Percentiles rank a stretch among this genome's conserved stretches.
phyloP scores from a whole-genome alignment of 495 filamentous ascomycete genomes.

The Aspergillus sclerotiicarbonarius region DNA sequence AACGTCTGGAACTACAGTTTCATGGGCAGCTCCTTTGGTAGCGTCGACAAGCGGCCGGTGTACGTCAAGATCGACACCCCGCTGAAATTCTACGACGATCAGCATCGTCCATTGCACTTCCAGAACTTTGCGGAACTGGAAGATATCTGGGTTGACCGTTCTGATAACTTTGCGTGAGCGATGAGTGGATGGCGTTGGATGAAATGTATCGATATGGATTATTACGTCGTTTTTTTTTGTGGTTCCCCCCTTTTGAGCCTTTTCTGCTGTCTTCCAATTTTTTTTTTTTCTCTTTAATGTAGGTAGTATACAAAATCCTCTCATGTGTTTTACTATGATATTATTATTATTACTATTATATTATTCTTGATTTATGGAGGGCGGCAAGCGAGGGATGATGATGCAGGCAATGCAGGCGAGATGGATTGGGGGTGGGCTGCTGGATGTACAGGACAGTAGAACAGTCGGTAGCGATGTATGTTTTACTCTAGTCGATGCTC shows the following conservation, averaged over 20 bases:
- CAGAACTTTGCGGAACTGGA: conserved; percentile 89
- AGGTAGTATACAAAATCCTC: background rate
- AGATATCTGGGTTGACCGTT: conserved; percentile 83
- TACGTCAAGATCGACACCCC: conserved; percentile 94
- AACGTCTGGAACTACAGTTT: conserved; percentile 98
- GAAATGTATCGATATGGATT: conserved; percentile 17
- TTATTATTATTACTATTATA: background rate
- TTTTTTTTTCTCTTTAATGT: conserved; percentile 4
- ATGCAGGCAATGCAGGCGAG: background rate
- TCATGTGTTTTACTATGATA: background rate
- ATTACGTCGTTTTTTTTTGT: conserved; percentile 15
- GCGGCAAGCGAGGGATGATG: background rate
- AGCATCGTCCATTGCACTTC: conserved; percentile 93
- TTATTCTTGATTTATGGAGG: background rate
- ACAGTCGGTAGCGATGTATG: background rate
- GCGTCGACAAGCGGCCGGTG: conserved; percentile 83
- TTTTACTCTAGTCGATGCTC: background rate
- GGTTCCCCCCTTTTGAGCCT: conserved; percentile 4
- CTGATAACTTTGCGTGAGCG: conserved; percentile 77
- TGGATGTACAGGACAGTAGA: background rate
- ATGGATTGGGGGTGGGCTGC: background rate
- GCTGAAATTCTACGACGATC: conserved; percentile 82
- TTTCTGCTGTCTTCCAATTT: conserved; percentile 1
- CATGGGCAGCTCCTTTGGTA: conserved; percentile 85
- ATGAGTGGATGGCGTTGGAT: conserved; percentile 23